Evolutionary conservation across 1,284 basidiomycete species (phyloP).

Genomic region (Leccinum subrobustum): DNA sequence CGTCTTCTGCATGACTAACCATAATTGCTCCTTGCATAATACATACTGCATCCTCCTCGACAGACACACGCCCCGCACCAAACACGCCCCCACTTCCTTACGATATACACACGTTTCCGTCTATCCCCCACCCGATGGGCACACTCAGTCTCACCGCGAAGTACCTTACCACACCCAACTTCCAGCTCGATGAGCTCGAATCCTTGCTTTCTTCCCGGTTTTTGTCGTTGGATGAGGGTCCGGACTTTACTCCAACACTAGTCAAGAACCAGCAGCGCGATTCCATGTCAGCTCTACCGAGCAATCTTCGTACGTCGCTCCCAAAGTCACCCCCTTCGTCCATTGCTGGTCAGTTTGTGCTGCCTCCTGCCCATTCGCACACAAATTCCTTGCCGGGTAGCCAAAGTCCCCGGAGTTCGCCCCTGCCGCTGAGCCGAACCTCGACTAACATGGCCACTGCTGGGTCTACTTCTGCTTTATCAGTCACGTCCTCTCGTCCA

Average conservation of each 20-base stretch:
- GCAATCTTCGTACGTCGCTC: conserved; percentile 43
- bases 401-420: conserved; percentile 37
- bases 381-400: conserved; percentile 33
- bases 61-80: conserved; percentile 44
- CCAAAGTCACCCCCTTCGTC: conserved; percentile 44
- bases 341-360: conserved; percentile 56
- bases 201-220: conserved; percentile 71
- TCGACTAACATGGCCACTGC: conserved; percentile 31
- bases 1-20: conserved; percentile 16
- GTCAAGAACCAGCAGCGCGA: conserved; percentile 52
- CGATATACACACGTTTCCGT: conserved; percentile 54
- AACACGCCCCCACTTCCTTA: conserved; percentile 45
- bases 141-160: conserved; percentile 56
- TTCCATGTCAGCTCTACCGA: conserved; percentile 46
- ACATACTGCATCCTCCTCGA: conserved; percentile 1
- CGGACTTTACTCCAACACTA: conserved; percentile 63
- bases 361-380: conserved; percentile 43
- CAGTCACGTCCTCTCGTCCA: conserved; percentile 41
- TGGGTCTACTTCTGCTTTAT: conserved; percentile 37
- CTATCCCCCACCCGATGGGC: conserved; percentile 68
- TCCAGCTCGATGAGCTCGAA: conserved; percentile 72
- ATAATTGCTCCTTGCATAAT: conserved; percentile 7
- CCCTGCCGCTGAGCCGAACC: conserved; percentile 37
- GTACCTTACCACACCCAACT: conserved; percentile 65
- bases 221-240: conserved; percentile 56